Conservation (phyloP, 1,284 basidiomycete species). For the Prillingera fragicola region DNA sequence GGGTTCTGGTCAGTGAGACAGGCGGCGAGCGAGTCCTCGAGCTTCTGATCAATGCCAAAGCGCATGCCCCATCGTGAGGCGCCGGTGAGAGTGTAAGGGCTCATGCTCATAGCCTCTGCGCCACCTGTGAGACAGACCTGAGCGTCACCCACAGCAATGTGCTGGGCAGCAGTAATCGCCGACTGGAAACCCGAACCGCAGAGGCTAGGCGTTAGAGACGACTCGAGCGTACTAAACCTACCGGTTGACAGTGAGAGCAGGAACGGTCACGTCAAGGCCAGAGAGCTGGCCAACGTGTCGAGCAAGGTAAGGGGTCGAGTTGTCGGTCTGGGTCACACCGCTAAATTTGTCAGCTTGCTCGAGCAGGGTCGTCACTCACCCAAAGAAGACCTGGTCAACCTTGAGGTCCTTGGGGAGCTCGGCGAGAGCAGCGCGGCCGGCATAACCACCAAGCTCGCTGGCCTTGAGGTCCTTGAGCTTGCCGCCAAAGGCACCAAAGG, state of each 20-base stretch:
- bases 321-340: slow-evolving; percentile 49
- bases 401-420: slow-evolving; percentile 48
- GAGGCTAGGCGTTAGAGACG: slow-evolving; percentile 36
- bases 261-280: slow-evolving; percentile 51
- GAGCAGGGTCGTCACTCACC: slow-evolving; percentile 31
- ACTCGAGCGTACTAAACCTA: slow-evolving; percentile 15
- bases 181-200: slow-evolving; percentile 56
- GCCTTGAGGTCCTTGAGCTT: slow-evolving; percentile 50
- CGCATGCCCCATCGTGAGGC: slow-evolving; percentile 42
- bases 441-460: slow-evolving; percentile 52
- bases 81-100: slow-evolving; percentile 51
- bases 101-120: slow-evolving; percentile 54
- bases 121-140: slow-evolving; percentile 55
- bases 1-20: slow-evolving; percentile 54
- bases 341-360: slow-evolving; percentile 22
- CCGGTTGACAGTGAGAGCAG: slow-evolving; percentile 55
- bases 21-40: slow-evolving; percentile 55
- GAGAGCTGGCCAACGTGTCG: slow-evolving; percentile 55
- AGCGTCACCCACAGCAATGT: slow-evolving; percentile 53
- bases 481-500: slow-evolving; percentile 55
- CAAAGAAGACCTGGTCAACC: slow-evolving; percentile 52
- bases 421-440: slow-evolving; percentile 53
- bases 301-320: slow-evolving; percentile 54
- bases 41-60: slow-evolving; percentile 52
- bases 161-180: slow-evolving; percentile 53